These are phyloP conservation scores for Lasiodiplodia sp. DNA, from an alignment of 2,329 filamentous ascomycete genomes.

Conservation along the genomic window DNA sequence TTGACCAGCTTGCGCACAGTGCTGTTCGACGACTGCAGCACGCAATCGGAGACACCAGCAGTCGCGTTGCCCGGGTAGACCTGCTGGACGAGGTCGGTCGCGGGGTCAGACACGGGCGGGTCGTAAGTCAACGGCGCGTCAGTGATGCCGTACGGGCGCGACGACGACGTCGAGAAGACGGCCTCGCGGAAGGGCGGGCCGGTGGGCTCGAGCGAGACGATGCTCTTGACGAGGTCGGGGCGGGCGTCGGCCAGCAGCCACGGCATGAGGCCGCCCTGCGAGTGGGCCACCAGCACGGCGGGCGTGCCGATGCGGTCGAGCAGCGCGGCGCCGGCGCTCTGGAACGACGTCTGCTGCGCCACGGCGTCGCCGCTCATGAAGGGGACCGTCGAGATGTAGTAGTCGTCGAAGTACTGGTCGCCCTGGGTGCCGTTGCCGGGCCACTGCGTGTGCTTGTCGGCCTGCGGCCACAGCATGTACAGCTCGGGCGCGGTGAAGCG, in stretches of 20 bases:
- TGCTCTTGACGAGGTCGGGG: constrained; percentile 56
- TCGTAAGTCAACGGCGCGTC: constrained; percentile 24
- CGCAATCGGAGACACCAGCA: constrained; percentile 6
- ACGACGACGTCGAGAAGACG: constrained; percentile 9
- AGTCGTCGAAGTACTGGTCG: constrained; percentile 58
- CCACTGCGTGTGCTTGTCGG: constrained; percentile 54
- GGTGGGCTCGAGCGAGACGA: constrained; percentile 48
- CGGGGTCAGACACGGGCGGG: background rate
- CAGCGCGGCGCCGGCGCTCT: constrained; percentile 40
- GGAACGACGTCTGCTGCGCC: constrained; percentile 15
- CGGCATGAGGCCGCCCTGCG: constrained; percentile 55
- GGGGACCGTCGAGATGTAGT: constrained; percentile 41
- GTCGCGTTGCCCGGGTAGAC: constrained; percentile 12
- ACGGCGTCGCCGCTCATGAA: constrained; percentile 1
- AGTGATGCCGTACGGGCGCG: constrained; percentile 25
- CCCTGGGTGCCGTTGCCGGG: constrained; percentile 41
- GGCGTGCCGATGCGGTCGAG: constrained; percentile 51
- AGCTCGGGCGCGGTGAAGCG: constrained; percentile 46
- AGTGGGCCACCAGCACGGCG: constrained; percentile 59
- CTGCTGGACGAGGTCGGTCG: background rate
- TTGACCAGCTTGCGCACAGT: constrained; percentile 12
- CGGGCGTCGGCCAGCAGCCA: constrained; percentile 59
- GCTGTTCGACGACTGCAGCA: constrained; percentile 13
- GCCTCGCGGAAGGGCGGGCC: constrained; percentile 29
- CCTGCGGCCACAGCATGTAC: constrained; percentile 52